These are phyloP conservation scores for Lodderomyces beijingensis DNA, from an alignment of 1,139 yeast genomes.

Conservation along the genomic window DNA sequence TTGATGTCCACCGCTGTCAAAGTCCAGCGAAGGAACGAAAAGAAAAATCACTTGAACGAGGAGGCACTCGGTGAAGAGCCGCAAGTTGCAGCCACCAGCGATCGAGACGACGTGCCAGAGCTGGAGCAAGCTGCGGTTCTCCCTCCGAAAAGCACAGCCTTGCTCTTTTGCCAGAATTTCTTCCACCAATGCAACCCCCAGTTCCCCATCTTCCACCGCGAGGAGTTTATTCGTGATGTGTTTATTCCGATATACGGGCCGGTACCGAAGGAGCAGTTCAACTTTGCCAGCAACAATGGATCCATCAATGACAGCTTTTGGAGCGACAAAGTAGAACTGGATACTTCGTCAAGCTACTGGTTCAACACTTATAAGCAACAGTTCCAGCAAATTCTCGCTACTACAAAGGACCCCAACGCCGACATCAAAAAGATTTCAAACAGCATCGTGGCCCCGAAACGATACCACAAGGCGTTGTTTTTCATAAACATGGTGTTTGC, in stretches of 20 bases:
- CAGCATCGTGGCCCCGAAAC: conserved; percentile 41
- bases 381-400: conserved; percentile 15
- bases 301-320: conserved; percentile 3
- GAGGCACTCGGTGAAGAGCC: neutral
- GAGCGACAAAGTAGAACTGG: neutral
- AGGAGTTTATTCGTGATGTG: conserved; percentile 58
- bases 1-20: conserved; percentile 74
- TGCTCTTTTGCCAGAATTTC: conserved; percentile 58
- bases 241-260: conserved; percentile 77
- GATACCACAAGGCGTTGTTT: conserved; percentile 44
- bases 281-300: conserved; percentile 52
- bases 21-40: conserved; percentile 34
- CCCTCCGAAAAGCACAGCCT: conserved; percentile 72
- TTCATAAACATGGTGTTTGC: conserved; percentile 77
- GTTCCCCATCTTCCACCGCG: conserved; percentile 77
- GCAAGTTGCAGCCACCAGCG: conserved; percentile 9
- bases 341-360: conserved; percentile 6
- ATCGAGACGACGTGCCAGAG: neutral
- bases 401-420: conserved; percentile 1
- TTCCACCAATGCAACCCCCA: conserved; percentile 82
- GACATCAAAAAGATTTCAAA: conserved; percentile 25
- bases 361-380: conserved; percentile 9
- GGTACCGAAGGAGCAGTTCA: conserved; percentile 38
- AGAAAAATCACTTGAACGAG: conserved; percentile 8
- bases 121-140: conserved; percentile 41